phyloP scores from a whole-genome alignment of 371 early-diverging fungal genomes.

The Fennellomyces sp. region DNA sequence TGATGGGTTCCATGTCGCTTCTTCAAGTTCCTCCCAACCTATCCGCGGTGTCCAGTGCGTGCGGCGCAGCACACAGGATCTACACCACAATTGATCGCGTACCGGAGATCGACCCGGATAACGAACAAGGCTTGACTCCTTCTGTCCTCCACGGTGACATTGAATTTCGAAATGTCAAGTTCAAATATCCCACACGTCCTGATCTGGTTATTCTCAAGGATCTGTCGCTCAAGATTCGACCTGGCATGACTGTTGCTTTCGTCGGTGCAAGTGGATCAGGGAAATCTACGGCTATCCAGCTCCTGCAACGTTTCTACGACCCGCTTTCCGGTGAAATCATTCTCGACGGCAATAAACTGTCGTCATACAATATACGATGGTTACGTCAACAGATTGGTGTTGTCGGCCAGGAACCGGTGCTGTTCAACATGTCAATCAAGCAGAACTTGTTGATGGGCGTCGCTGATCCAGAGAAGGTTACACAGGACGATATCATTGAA shows the following conservation, averaged over 20 bases:
- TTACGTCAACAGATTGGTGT: constrained; percentile 82
- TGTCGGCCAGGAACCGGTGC: constrained; percentile 88
- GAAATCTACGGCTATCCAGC: constrained; percentile 87
- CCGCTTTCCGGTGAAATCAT: constrained; percentile 62
- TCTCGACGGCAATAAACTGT: constrained; percentile 75
- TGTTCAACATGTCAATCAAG: constrained; percentile 83
- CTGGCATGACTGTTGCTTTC: constrained; percentile 81
- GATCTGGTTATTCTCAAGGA: constrained; percentile 68
- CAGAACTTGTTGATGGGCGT: constrained; percentile 79
- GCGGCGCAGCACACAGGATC: constrained; percentile 73
- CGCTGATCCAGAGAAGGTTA: constrained; percentile 27
- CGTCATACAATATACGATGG: constrained; percentile 69
- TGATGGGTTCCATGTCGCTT: constrained; percentile 60
- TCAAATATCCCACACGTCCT: constrained; percentile 80
- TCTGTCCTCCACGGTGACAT: constrained; percentile 66
- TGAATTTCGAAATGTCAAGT: constrained; percentile 72
- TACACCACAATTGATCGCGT: constrained; percentile 80
- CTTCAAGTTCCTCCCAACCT: constrained; percentile 63
- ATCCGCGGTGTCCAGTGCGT: constrained; percentile 61
- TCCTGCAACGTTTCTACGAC: constrained; percentile 92
- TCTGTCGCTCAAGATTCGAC: constrained; percentile 62
- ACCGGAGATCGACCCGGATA: constrained; percentile 67
- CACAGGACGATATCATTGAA: constrained; percentile 63
- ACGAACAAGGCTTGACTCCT: constrained; percentile 56
- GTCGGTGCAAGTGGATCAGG: constrained; percentile 89